Base-by-base conservation (phyloP, 2,329 filamentous ascomycete species). In the Stylonectria norvegica region DNA sequence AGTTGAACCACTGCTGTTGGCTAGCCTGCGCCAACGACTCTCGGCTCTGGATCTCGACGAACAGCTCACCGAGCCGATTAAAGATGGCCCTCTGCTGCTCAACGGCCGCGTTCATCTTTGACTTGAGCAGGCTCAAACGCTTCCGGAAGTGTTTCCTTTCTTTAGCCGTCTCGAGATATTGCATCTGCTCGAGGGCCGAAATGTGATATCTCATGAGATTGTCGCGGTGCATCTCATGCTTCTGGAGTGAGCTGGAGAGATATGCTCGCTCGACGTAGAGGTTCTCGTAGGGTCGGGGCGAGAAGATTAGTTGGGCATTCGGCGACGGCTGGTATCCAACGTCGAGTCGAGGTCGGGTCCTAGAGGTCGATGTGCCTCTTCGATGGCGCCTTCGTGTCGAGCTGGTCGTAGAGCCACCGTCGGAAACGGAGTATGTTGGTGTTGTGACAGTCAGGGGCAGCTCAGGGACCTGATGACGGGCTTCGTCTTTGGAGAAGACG, bases 191-290 rank as follows among this genome's bases (percentile, higher is more conserved):
- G 20, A 75, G 69, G 2, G 69, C 31, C 0, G 40, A 33, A 2
- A 63, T 57, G 16, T 76, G 67, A 19, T 58, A 58, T 8, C 55
- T 52, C 20, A 72, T 64, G 5, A 78, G 56, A 0, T 63, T 56
- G 1, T 57, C 55, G 0, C 69, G 62, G 5, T 61, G 62, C 5
- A 42, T 31, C 23, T 66, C 66, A 36, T 74, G 68, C 5, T 59
- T 52, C 17, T 70, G 64, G 0, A 79, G 64, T 8, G 56, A 58
- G 14, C 57, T 44, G 2, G 65, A 41, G 14, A 79, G 67, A 42
- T 77, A 76, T 5, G 66, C 57, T 10, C 66, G 63, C 49, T 81
- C 75, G 4, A 58, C 56, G 38, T 68, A 64, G 4, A 77, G 60
- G 5, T 67, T 65, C 14, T 68, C 61, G 34, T 71, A 64, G 0